These are phyloP conservation scores for Globisporangium abappressorium DNA, from an alignment of 352 stramenopile genomes.

Conservation along the genomic window DNA sequence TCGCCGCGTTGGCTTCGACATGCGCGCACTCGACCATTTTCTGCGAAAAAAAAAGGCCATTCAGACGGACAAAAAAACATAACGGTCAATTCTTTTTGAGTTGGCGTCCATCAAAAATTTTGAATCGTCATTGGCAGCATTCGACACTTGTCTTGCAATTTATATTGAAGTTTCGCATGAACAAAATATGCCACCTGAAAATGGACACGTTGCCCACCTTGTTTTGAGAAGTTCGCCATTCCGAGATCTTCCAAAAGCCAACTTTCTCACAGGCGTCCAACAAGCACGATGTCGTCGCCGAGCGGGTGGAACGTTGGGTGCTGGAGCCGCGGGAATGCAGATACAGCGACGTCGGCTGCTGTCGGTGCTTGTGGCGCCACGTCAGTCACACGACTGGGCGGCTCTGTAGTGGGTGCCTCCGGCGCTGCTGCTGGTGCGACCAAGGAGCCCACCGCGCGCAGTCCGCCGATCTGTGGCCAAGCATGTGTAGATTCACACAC, in stretches of 20 bases:
- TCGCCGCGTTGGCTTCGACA: neutral
- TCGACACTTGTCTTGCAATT: neutral
- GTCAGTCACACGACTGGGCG: neutral
- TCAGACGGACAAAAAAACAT: constrained; percentile 3
- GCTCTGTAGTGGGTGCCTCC: constrained; percentile 6
- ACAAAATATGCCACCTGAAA: neutral
- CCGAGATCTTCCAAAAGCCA: neutral
- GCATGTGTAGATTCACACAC: constrained; percentile 2
- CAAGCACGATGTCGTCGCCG: constrained; percentile 17
- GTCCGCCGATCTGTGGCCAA: constrained; percentile 52
- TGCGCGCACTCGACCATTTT: neutral
- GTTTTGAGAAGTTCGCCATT: neutral
- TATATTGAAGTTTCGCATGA: neutral
- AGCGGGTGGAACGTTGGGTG: constrained; percentile 21
- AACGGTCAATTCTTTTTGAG: constrained; percentile 9
- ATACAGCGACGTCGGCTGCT: neutral
- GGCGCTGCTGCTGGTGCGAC: constrained; percentile 13
- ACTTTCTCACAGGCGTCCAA: constrained; percentile 9
- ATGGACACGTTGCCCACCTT: neutral
- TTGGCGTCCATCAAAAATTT: constrained; percentile 7
- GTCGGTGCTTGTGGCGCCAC: neutral
- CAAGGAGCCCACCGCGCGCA: constrained; percentile 39
- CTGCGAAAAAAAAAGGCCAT: neutral
- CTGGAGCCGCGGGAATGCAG: constrained; percentile 19
- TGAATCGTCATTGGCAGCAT: neutral